These are phyloP conservation scores for Colletotrichum theobromicola DNA, from an alignment of 2,329 filamentous ascomycete species.

Conservation along the genomic window DNA sequence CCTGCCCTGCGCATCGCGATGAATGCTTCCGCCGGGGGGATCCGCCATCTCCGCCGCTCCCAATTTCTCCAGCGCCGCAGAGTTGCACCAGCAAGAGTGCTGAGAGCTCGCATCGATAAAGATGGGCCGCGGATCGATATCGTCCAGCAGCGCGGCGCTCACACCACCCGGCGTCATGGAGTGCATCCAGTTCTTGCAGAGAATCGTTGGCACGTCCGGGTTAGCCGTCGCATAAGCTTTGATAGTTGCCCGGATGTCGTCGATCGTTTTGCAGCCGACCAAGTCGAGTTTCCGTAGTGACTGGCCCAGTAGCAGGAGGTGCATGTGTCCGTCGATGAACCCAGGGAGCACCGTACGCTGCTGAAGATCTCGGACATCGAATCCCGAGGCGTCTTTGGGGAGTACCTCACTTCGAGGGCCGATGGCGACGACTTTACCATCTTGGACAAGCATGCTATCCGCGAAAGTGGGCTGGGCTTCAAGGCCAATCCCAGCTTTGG, in stretches of 20 bases:
- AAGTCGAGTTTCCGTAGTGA: conserved; percentile 42
- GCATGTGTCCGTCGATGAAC: conserved; percentile 50
- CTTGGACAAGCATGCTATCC: not conserved
- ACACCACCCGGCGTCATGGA: conserved; percentile 45
- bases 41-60: conserved; percentile 40
- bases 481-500: conserved; percentile 27
- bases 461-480: conserved; percentile 16
- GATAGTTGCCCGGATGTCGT: conserved; percentile 41
- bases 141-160: conserved; percentile 45
- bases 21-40: conserved; percentile 46
- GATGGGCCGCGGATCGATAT: conserved; percentile 47
- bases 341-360: conserved; percentile 34
- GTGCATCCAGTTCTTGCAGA: conserved; percentile 49
- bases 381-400: not conserved
- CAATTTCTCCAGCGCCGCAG: conserved; percentile 45
- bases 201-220: conserved; percentile 39
- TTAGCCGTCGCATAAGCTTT: conserved; percentile 35
- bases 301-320: conserved; percentile 46
- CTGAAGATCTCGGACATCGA: not conserved
- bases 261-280: conserved; percentile 36
- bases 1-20: conserved; percentile 41
- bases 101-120: conserved; percentile 49
- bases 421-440: not conserved
- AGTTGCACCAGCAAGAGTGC: conserved; percentile 51
- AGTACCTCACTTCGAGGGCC: not conserved